Conservation (phyloP, 2,329 filamentous ascomycete species). For the Stemphylium lycopersici region DNA sequence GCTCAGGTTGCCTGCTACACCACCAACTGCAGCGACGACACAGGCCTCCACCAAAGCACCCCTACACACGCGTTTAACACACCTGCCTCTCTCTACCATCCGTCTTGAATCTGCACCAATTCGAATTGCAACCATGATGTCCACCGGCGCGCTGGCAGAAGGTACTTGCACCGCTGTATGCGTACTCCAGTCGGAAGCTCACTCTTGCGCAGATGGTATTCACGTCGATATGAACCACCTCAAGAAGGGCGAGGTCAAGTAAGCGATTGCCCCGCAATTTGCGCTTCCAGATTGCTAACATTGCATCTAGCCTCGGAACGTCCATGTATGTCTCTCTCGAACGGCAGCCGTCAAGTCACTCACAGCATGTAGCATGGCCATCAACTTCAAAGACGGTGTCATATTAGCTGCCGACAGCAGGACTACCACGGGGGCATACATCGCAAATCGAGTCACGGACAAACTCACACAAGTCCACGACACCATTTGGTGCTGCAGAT, state of each 20-base stretch:
- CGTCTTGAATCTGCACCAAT: conserved; percentile 1
- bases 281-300: conserved; percentile 4
- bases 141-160: conserved; percentile 48
- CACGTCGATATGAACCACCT: conserved; percentile 98
- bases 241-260: conserved; percentile 99
- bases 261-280: conserved; percentile 51
- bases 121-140: conserved; percentile 34
- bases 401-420: conserved; percentile 97
- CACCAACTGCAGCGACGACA: conserved; percentile 9
- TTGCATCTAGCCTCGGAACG: conserved; percentile 76
- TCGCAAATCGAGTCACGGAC: conserved; percentile 98
- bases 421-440: conserved; percentile 97
- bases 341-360: conserved; percentile 22
- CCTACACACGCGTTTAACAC: neutral
- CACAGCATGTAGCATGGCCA: conserved; percentile 77
- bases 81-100: neutral
- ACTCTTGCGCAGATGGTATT: conserved; percentile 79
- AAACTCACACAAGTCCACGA: conserved; percentile 98
- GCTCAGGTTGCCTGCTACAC: conserved; percentile 15
- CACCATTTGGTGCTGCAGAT: conserved; percentile 99
- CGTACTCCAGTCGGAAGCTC: conserved; percentile 27
- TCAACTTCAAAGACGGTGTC: conserved; percentile 98
- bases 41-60: conserved; percentile 10
- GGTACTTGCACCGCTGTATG: conserved; percentile 29
- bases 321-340: conserved; percentile 75